Conservation (phyloP, 805 yeast genomes). For the Huiozyma sinensis region DNA sequence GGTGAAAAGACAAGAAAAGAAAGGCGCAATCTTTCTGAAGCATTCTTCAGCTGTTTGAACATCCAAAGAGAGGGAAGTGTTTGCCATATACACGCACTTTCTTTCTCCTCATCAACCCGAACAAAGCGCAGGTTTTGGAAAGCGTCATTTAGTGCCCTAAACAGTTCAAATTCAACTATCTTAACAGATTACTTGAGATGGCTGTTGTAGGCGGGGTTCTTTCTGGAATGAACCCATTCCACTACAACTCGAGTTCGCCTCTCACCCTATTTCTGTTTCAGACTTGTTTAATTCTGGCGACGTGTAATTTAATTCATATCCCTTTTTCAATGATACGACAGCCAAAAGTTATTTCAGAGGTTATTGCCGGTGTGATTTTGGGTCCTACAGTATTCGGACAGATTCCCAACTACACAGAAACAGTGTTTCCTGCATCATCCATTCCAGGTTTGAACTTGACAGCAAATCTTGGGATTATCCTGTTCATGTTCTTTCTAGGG, state of each 20-base stretch:
- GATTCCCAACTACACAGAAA: constrained; percentile 53
- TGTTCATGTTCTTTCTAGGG: constrained; percentile 68
- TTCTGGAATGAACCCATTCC: constrained; percentile 62
- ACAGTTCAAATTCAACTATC: background rate
- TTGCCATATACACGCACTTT: too few relatives aligned
- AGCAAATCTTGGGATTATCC: constrained; percentile 65
- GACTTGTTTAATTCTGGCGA: constrained; percentile 45
- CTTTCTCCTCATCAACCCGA: too few relatives aligned
- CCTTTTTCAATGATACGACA: constrained; percentile 56
- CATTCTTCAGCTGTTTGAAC: too few relatives aligned
- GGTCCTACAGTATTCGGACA: constrained; percentile 72
- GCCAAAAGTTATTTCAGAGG: constrained; percentile 77
- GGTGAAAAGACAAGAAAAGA: too few relatives aligned
- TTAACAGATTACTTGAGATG: background rate
- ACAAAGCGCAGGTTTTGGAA: too few relatives aligned
- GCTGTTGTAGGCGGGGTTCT: constrained; percentile 49
- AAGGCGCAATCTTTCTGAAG: too few relatives aligned
- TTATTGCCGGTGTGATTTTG: constrained; percentile 60
- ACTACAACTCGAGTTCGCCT: constrained; percentile 47
- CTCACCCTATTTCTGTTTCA: constrained; percentile 64
- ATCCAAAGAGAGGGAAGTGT: too few relatives aligned
- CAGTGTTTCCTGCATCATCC: constrained; percentile 55
- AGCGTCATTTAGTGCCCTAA: too few relatives aligned
- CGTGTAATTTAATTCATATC: constrained; percentile 50
- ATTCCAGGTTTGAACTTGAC: constrained; percentile 53